Evolutionary conservation across 768 basidiomycete genomes (phyloP), one percentile per base, ranked within the genome.

Genomic region (Leccinum longicurvipes): DNA sequence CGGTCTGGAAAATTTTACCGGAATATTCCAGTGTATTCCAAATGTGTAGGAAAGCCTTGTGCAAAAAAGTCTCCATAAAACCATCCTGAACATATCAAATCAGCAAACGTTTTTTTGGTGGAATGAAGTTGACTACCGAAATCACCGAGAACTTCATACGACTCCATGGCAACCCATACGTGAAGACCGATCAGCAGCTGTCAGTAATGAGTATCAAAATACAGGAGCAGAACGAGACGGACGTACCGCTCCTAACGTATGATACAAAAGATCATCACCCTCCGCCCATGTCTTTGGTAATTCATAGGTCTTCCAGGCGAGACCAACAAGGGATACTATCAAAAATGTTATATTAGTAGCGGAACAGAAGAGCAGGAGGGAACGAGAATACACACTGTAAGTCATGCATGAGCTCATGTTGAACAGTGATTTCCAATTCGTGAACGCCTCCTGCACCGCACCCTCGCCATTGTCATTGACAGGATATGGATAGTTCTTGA

Each of bases 31-130:
- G 93, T 95, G 69, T 98, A 98, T 56, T 95, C 93, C 9, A 98
- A 76, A 57, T 91, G 84, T 0, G 89, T 75, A 4, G 96, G 93
- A 71, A 91, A 95, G 59, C 93, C 89, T 64, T 96, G 92, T 74
- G 95, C 88, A 78, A 95, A 95, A 75, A 96, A 96, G 73, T 96
- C 93, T 23, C 93, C 94, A 63, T 97, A 99, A 74, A 98, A 95
- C 97, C 97, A 99, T 24, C 97, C 92, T 93, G 55, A 14, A 14
- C 21, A 39, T 31, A 10, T 28, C 14, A 11, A 47, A 47, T 67
- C 21, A 57, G 48, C 32, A 36, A 7, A 47, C 8, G 2, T 17
- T 7, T n/a, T 49, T 45, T 49, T 8, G 21, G 47, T 10, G 21
- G 9, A 34, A 32, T 12, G 4, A 19, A 23, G 21, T 42, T 8